Evolutionary conservation across 140 eudicot species (phyloP), one percentile per base, ranked within the genome.

Genomic region (Ambrosia hybrid): DNA sequence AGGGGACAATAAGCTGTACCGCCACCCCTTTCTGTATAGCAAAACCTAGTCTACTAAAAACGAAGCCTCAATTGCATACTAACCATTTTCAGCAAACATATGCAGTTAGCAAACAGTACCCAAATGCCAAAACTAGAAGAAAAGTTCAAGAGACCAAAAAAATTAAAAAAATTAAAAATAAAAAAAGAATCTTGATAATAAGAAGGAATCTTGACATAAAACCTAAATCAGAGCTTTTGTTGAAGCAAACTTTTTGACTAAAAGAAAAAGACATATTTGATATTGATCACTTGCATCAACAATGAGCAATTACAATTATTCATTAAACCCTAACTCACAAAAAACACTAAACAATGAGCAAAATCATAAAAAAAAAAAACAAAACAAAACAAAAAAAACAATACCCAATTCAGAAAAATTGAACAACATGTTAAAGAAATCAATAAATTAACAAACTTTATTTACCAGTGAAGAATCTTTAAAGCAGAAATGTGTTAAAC

Each of bases 401-500:
- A n/a, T n/a, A n/a, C n/a, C n/a, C n/a, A n/a, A n/a, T n/a, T n/a
- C n/a, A n/a, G n/a, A n/a, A n/a, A n/a, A n/a, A 63, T 21, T 65
- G 9, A 66, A 70, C 71, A 26, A 33, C 67, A 41, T 43, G 72
- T 30, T 55, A 34, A 64, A 55, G 56, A 55, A 30, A 16, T 33
- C 16, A 66, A 65, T 9, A 66, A 72, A 48, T 9, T 6, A 65
- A 57, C 57, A 10, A 57, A 13, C 7, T 48, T 21, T 69, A 3
- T 73, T 76, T 83, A 86, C 88, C 91, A 58, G 36, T 66, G 87
- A 68, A 0, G 75, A 81, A 70, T 63, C 71, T 78, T 74, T 68
- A 48, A 60, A 46, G 59, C 75, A 70, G 13, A 80, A 73, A 17
- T 73, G 82, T 78, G 84, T 38, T 67, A 76, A 39, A 62, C 69